These are phyloP conservation scores for Berberis thunbergii DNA, from an alignment of 164 flowering plant species.

Conservation along the genomic window DNA sequence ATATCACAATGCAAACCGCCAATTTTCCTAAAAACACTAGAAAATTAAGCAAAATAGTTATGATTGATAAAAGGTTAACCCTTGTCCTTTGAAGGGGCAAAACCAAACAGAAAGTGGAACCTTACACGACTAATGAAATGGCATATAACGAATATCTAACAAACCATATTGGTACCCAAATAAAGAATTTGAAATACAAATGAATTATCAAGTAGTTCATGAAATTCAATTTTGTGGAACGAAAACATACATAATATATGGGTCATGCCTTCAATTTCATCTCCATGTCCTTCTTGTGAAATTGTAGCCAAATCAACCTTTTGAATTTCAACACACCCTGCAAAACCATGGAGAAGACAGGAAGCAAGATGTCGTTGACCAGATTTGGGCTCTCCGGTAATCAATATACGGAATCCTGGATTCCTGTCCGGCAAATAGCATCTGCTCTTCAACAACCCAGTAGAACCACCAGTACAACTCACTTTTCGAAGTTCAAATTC, in stretches of 20 bases:
- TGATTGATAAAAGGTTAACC: too few relatives aligned
- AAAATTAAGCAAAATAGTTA: too few relatives aligned
- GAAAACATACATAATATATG: conserved; percentile 54
- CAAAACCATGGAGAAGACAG: conserved; percentile 76
- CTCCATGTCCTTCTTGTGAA: conserved; percentile 87
- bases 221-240: neutral
- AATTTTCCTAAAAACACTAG: too few relatives aligned
- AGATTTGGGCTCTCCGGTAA: conserved; percentile 69
- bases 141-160: too few relatives aligned
- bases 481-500: conserved; percentile 15
- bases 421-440: conserved; percentile 24
- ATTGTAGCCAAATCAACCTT: conserved; percentile 86
- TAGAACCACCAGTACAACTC: conserved; percentile 11
- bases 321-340: conserved; percentile 60
- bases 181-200: too few relatives aligned
- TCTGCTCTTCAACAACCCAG: conserved; percentile 21
- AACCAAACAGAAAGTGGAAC: too few relatives aligned
- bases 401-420: conserved; percentile 60
- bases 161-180: too few relatives aligned
- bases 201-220: too few relatives aligned
- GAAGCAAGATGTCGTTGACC: conserved; percentile 90
- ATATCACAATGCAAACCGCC: too few relatives aligned
- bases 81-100: too few relatives aligned
- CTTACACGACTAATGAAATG: too few relatives aligned
- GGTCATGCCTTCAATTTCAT: conserved; percentile 62